phyloP scores from a whole-genome alignment of 2,329 filamentous ascomycete species.

The Penicillium sp. region DNA sequence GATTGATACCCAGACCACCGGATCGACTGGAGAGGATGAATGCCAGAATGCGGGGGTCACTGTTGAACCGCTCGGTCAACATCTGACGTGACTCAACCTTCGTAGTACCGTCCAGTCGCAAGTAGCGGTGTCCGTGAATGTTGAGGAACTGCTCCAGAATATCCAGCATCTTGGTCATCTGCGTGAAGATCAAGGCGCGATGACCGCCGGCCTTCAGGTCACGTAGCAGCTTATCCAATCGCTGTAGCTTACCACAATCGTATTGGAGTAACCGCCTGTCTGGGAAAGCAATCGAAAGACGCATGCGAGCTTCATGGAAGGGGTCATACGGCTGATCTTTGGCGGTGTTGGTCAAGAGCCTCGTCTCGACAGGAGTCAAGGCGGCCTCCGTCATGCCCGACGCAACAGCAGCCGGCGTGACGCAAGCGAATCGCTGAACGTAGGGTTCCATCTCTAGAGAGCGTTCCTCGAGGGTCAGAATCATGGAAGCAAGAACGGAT shows the following conservation, averaged over 20 bases:
- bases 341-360: conserved; percentile 43
- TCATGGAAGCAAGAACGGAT: conserved; percentile 53
- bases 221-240: conserved; percentile 80
- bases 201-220: conserved; percentile 86
- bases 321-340: conserved; percentile 66
- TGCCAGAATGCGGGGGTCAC: conserved; percentile 84
- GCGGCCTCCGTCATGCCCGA: conserved; percentile 70
- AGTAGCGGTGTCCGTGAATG: conserved; percentile 94
- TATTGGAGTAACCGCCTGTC: conserved; percentile 96
- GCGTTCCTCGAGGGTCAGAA: conserved; percentile 72
- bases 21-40: conserved; percentile 96
- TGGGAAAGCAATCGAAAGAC: conserved; percentile 91
- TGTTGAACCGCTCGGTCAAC: conserved; percentile 94
- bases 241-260: conserved; percentile 94
- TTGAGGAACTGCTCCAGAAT: conserved; percentile 97
- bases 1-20: conserved; percentile 90
- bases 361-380: conserved; percentile 63
- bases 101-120: conserved; percentile 92
- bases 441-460: conserved; percentile 70
- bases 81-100: conserved; percentile 95
- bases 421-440: conserved; percentile 85
- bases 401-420: conserved; percentile 85
- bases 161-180: conserved; percentile 98
- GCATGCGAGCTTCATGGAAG: conserved; percentile 91
- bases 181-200: conserved; percentile 94